A percentile compares a stretch with the other conserved stretches of the same genome.
Evolutionary conservation across 108 stramenopile genomes (phyloP).

Genomic region (Fragilaria radians): DNA sequence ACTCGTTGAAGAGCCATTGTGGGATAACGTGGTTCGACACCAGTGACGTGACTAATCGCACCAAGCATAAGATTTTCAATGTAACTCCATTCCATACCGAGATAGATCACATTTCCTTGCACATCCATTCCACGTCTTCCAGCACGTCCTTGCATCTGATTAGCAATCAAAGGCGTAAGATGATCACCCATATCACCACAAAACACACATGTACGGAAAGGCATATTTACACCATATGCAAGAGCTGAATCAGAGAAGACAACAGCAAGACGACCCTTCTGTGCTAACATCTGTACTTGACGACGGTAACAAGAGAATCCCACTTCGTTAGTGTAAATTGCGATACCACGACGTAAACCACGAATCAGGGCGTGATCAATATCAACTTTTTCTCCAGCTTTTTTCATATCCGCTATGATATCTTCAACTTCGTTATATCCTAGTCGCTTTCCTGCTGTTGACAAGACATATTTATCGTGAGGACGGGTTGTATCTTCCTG

Average conservation of each 20-base stretch:
- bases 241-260: constrained; percentile 97
- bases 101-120: constrained; percentile 98
- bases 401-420: constrained; percentile 92
- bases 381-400: constrained; percentile 82
- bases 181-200: constrained; percentile 94
- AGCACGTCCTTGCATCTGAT: constrained; percentile 99
- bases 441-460: constrained; percentile 85
- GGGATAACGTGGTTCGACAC: constrained; percentile 94
- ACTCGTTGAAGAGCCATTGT: constrained; percentile 87
- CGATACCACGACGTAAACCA: constrained; percentile 96
- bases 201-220: constrained; percentile 97
- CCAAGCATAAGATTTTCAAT: constrained; percentile 99
- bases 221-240: constrained; percentile 99
- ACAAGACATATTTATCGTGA: constrained; percentile 94
- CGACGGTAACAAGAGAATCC: constrained; percentile 96
- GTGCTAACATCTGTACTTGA: constrained; percentile 95
- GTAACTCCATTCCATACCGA: constrained; percentile 94
- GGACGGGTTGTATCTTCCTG: constrained; percentile 94
- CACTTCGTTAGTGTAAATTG: constrained; percentile 98
- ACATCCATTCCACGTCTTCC: constrained; percentile 99
- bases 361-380: constrained; percentile 94
- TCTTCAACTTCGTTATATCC: constrained; percentile 92
- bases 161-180: constrained; percentile 92
- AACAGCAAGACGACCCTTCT: constrained; percentile 96
- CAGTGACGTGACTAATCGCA: constrained; percentile 90